Evolutionary conservation across 1,284 basidiomycete genomes (phyloP).

Genomic region (Leccinum pachyderme): DNA sequence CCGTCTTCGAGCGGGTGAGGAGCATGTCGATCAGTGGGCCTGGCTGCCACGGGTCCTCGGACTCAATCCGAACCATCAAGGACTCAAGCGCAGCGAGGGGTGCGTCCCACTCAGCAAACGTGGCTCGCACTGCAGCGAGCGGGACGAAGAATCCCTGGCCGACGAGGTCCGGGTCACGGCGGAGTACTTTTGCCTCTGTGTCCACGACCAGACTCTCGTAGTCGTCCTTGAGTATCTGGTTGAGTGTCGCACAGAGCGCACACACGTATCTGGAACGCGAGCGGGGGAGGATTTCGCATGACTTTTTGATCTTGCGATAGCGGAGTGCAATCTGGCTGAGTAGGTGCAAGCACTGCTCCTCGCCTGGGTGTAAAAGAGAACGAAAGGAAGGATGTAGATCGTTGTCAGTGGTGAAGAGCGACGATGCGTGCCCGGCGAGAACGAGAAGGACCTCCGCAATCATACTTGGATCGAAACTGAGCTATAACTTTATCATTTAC

Average conservation of each 20-base stretch:
- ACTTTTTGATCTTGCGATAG: constrained; percentile 67
- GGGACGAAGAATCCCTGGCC: constrained; percentile 78
- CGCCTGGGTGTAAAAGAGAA: constrained; percentile 81
- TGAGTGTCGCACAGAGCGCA: constrained; percentile 70
- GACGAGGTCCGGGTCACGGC: constrained; percentile 69
- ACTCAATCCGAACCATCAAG: constrained; percentile 61
- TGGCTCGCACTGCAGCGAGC: constrained; percentile 74
- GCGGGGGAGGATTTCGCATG: constrained; percentile 51
- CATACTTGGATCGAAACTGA: not conserved
- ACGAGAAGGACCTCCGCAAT: constrained; percentile 84
- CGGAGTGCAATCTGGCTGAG: constrained; percentile 70
- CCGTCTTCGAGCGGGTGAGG: constrained; percentile 65
- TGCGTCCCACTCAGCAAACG: constrained; percentile 82
- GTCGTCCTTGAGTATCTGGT: constrained; percentile 69
- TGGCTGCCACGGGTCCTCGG: constrained; percentile 58
- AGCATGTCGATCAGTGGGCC: constrained; percentile 79
- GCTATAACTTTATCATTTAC: not conserved
- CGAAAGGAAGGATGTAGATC: constrained; percentile 63
- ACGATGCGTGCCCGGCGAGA: constrained; percentile 80
- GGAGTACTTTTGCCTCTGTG: constrained; percentile 76
- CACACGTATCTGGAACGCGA: constrained; percentile 73
- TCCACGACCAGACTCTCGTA: constrained; percentile 79
- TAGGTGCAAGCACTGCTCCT: constrained; percentile 74
- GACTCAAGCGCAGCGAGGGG: constrained; percentile 68
- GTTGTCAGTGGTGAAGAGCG: constrained; percentile 65